These are phyloP conservation scores for Verticillium tricorpus DNA, from an alignment of 2,329 filamentous ascomycete species.

Conservation along the genomic window DNA sequence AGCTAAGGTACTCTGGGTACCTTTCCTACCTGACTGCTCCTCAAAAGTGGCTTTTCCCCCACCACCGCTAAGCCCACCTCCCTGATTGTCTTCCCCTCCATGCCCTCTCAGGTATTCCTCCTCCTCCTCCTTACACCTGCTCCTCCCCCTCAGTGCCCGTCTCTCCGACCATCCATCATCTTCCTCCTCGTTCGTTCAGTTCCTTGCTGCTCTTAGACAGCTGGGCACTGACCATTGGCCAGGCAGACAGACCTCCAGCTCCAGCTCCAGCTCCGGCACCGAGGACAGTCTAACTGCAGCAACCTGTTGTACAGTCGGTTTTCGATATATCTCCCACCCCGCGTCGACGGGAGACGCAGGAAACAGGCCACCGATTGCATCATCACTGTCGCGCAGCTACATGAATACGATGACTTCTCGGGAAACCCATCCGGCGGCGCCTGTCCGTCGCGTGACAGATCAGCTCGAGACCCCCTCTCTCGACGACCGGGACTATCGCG, in stretches of 20 bases:
- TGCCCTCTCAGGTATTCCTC: background rate
- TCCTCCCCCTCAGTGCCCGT: background rate
- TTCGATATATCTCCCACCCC: background rate
- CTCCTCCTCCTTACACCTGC: background rate
- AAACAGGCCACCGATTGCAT: background rate
- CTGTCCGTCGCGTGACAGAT: constrained; percentile 54
- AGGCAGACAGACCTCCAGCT: background rate
- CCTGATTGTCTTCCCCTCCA: background rate
- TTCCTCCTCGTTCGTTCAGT: background rate
- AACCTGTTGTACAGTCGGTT: constrained; percentile 5
- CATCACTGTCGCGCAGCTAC: background rate
- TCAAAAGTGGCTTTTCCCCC: constrained; percentile 6
- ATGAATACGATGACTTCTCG: background rate
- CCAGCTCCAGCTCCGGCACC: background rate
- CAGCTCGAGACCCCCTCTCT: constrained; percentile 75
- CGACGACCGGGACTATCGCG: constrained; percentile 82
- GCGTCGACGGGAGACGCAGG: background rate
- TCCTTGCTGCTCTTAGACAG: background rate
- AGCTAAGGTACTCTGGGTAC: background rate
- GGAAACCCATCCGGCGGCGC: constrained; percentile 1
- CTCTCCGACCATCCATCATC: constrained; percentile 4
- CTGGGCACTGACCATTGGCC: background rate
- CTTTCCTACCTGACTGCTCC: background rate
- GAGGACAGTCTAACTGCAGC: constrained; percentile 8
- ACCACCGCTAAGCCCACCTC: background rate